Base-by-base conservation (phyloP, 345 rosid species). In the Aurinia saxatilis region DNA sequence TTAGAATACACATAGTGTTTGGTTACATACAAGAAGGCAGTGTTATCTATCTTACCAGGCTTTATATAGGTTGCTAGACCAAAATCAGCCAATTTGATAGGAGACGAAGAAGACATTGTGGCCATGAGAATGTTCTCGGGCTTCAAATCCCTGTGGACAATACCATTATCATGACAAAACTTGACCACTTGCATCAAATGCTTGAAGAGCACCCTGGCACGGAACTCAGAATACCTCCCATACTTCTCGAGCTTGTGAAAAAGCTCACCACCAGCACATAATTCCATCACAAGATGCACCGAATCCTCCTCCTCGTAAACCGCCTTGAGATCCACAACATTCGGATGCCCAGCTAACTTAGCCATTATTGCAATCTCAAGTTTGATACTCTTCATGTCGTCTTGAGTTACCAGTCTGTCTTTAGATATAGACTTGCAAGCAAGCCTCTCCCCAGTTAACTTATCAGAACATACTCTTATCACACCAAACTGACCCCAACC, bases 401-500 rank as follows among this genome's bases (percentile, higher is more conserved):
- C 79, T n/a, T 18, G 71, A 1, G 81, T 77, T 6, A 75, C 70
- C 49, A 81, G 46, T 52, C 86, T 82, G 37, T 79, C 88, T 78
- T 79, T 82, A 21, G 84, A 78, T 29, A 83, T 79, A 51, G 88
- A 79, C 68, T 84, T 84, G 46, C 81, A 86, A 67, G 96, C 87
- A 46, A 81, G 76, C 57, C 77, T 75, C 63, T 77, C 81, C 34
- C 82, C 81, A 9, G 85, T 75, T 34, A 79, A 63, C 71, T 69
- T 80, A 60, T 78, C 85, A 1, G 84, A 76, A 68, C 97, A 85
- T 29, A 77, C 79, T 70, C 90, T 80, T 64, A 90, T 87, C 39
- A 85, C 80, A 27, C 95, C 95, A 39, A 83, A 87, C 51, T 80
- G 92, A 13, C 97, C 90, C 90, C 84, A 87, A 23, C 92, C 97